Percentiles rank a stretch among this genome's conserved stretches.
phyloP scores from a whole-genome alignment of 2,329 filamentous ascomycete species.

The Phialophora verrucosa region DNA sequence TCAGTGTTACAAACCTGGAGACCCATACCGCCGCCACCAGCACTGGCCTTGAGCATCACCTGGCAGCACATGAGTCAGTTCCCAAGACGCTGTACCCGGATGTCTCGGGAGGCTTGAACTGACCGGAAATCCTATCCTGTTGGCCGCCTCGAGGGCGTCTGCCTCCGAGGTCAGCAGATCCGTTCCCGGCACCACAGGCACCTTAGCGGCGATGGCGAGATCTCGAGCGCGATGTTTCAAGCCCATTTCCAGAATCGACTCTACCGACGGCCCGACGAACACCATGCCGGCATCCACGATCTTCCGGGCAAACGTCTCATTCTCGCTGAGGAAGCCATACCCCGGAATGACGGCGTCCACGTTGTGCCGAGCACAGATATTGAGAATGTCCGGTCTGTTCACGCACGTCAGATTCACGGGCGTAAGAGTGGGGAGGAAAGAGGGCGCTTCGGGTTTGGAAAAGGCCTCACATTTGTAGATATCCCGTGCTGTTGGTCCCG shows the following conservation, averaged over 20 bases:
- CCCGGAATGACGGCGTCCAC: constrained; percentile 68
- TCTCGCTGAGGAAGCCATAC: constrained; percentile 70
- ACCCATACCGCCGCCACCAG: constrained; percentile 82
- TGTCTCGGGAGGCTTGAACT: too few species aligned
- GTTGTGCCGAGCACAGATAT: constrained; percentile 54
- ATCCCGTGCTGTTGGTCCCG: constrained; percentile 3
- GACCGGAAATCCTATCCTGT: constrained; percentile 60
- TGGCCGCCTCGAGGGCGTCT: constrained; percentile 52
- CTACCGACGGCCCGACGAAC: constrained; percentile 64
- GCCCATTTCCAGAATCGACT: constrained; percentile 61
- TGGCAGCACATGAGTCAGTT: background rate
- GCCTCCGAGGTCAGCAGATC: constrained; percentile 55
- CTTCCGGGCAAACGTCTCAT: constrained; percentile 63
- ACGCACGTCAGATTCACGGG: background rate
- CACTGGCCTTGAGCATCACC: constrained; percentile 74
- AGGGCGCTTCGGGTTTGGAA: background rate
- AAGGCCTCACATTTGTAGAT: background rate
- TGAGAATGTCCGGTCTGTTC: constrained; percentile 7
- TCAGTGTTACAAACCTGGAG: constrained; percentile 74
- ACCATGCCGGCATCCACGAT: constrained; percentile 61
- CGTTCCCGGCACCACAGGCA: constrained; percentile 62
- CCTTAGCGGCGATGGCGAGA: constrained; percentile 58
- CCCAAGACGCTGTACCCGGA: background rate
- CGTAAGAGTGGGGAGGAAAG: background rate
- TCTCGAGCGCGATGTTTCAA: constrained; percentile 63